Percentiles rank a stretch among this genome's conserved stretches.
Evolutionary conservation across 805 yeast genomes (phyloP).

Genomic region (Candida peoriensis): DNA sequence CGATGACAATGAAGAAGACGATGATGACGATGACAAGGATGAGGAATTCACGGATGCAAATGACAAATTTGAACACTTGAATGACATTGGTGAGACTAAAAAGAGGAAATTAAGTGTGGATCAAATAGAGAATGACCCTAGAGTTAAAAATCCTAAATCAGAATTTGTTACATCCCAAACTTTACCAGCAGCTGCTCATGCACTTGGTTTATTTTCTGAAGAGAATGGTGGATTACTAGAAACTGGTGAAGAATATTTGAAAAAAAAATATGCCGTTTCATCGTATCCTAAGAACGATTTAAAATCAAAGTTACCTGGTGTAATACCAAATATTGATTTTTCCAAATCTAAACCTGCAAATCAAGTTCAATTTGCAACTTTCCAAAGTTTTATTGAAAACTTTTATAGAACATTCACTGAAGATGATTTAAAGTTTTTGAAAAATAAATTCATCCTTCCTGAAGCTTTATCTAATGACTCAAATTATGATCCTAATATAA

Average conservation of each 20-base stretch:
- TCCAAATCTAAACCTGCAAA: slow-evolving; percentile 79
- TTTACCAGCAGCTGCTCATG: slow-evolving; percentile 58
- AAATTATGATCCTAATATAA: slow-evolving; percentile 59
- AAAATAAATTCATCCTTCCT: slow-evolving; percentile 55
- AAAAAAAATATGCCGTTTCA: slow-evolving; percentile 78
- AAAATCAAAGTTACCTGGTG: slow-evolving; percentile 76
- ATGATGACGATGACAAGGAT: slow-evolving; percentile 4
- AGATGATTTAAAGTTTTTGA: slow-evolving; percentile 75
- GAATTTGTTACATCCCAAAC: slow-evolving; percentile 71
- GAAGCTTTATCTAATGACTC: slow-evolving; percentile 32
- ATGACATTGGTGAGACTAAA: slow-evolving; percentile 1
- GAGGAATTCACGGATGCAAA: slow-evolving; percentile 18
- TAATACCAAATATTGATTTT: slow-evolving; percentile 80
- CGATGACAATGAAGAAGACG: slow-evolving; percentile 14
- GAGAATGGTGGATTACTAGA: slow-evolving; percentile 50
- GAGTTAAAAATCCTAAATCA: slow-evolving; percentile 64
- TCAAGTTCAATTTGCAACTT: slow-evolving; percentile 90
- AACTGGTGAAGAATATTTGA: slow-evolving; percentile 69
- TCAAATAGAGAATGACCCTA: slow-evolving; percentile 47
- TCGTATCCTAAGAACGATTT: slow-evolving; percentile 83
- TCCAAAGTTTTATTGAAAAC: slow-evolving; percentile 79
- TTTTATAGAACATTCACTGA: slow-evolving; percentile 72
- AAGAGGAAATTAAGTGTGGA: slow-evolving; percentile 18
- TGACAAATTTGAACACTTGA: slow-evolving; percentile 5
- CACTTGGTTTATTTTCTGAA: slow-evolving; percentile 62